Conservation (phyloP, 2,329 filamentous ascomycete species). For the Phialophora chinensis region DNA sequence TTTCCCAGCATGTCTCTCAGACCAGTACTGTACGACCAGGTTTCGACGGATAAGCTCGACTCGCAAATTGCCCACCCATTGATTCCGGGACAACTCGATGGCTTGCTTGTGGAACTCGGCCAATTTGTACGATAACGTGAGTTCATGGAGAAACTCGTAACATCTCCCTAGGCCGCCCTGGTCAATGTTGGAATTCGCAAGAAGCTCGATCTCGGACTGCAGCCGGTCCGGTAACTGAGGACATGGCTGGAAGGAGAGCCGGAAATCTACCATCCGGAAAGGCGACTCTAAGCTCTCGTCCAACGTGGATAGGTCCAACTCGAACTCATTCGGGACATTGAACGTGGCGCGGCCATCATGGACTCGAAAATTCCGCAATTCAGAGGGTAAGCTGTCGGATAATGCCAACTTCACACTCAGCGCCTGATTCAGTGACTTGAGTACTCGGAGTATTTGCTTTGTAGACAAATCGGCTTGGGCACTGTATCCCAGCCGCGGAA, state of each 20-base stretch:
- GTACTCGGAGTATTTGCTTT: slow-evolving; percentile 73
- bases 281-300: slow-evolving; percentile 82
- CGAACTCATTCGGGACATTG: slow-evolving; percentile 80
- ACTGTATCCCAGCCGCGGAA: slow-evolving; percentile 83
- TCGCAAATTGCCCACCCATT: slow-evolving; percentile 79
- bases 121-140: slow-evolving; percentile 89
- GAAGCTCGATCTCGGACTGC: slow-evolving; percentile 69
- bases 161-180: slow-evolving; percentile 77
- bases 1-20: slow-evolving; percentile 70
- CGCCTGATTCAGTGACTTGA: slow-evolving; percentile 82
- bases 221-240: slow-evolving; percentile 69
- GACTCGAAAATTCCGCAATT: slow-evolving; percentile 79
- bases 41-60: slow-evolving; percentile 81
- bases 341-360: slow-evolving; percentile 90
- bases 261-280: slow-evolving; percentile 93
- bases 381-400: slow-evolving; percentile 79
- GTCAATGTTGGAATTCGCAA: slow-evolving; percentile 73
- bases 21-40: slow-evolving; percentile 91
- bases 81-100: slow-evolving; percentile 67
- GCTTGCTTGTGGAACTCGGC: slow-evolving; percentile 81
- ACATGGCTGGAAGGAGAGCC: slow-evolving; percentile 78
- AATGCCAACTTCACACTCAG: slow-evolving; percentile 83
- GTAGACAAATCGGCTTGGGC: slow-evolving; percentile 72
- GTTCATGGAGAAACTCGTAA: slow-evolving; percentile 85
- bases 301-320: slow-evolving; percentile 88